These are phyloP conservation scores for Trichoderma orchidacearum DNA, from an alignment of 495 filamentous ascomycete species.

Conservation along the genomic window DNA sequence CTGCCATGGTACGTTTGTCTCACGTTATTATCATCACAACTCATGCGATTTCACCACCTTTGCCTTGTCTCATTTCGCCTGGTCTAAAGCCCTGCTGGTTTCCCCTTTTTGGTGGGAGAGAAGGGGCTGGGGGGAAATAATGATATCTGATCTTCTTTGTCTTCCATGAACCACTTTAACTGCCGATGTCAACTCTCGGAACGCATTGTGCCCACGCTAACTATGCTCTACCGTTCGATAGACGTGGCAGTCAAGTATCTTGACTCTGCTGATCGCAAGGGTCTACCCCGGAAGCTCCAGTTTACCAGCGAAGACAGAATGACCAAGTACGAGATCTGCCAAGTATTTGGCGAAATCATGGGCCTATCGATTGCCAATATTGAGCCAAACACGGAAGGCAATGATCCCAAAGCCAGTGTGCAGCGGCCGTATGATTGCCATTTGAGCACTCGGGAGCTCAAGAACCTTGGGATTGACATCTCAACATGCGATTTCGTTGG, in stretches of 20 bases:
- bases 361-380: constrained; percentile 62
- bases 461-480: constrained; percentile 65
- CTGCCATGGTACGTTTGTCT: constrained; percentile 30
- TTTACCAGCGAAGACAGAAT: constrained; percentile 78
- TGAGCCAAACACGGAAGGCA: constrained; percentile 55
- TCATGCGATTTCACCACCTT: neutral
- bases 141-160: neutral
- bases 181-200: neutral
- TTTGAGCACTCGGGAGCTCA: constrained; percentile 62
- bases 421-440: constrained; percentile 85
- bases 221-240: constrained; percentile 5
- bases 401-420: constrained; percentile 60
- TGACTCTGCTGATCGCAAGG: constrained; percentile 11
- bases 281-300: constrained; percentile 61
- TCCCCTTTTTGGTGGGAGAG: too few relatives aligned
- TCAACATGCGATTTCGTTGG: constrained; percentile 59
- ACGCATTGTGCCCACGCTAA: neutral
- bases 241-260: constrained; percentile 58
- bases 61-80: neutral
- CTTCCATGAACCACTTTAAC: too few relatives aligned
- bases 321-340: constrained; percentile 87
- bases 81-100: too few relatives aligned
- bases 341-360: constrained; percentile 68
- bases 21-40: neutral
- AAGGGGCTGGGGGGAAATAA: too few relatives aligned